A percentile compares a stretch with the other conserved stretches of the same genome.
Conservation (phyloP, 768 basidiomycete genomes). For the Suillus paluster region DNA sequence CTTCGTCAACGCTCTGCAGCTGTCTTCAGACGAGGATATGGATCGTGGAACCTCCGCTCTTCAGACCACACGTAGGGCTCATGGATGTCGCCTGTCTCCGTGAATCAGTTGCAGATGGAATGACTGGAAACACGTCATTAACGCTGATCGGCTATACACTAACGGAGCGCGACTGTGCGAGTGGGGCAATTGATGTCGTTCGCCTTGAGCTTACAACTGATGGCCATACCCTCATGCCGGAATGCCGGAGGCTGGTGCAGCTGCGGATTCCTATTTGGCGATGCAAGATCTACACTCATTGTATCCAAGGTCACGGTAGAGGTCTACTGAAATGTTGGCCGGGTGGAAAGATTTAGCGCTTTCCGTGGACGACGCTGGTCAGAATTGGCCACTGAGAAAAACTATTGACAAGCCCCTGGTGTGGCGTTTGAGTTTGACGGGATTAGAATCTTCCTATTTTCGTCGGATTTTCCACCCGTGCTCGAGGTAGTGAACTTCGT, state of each 20-base stretch:
- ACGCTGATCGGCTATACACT: not conserved
- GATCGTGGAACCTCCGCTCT: too few species aligned
- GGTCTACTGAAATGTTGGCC: not conserved
- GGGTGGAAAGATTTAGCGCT: not conserved
- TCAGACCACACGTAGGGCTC: too few species aligned
- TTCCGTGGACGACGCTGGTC: not conserved
- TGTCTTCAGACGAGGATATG: too few species aligned
- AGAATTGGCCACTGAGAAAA: not conserved
- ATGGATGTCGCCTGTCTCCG: too few species aligned
- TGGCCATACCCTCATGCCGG: not conserved
- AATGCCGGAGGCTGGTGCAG: not conserved
- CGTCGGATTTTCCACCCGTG: not conserved
- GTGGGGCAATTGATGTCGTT: not conserved
- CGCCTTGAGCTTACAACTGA: not conserved
- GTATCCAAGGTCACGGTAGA: not conserved
- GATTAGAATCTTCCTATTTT: not conserved
- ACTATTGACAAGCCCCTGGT: not conserved
- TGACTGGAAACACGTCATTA: not conserved
- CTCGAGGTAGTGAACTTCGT: not conserved
- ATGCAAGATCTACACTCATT: not conserved
- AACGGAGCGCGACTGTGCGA: too few species aligned
- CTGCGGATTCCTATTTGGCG: not conserved
- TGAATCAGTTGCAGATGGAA: not conserved
- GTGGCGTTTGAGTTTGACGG: not conserved
- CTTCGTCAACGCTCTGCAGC: too few species aligned